Evolutionary conservation across 345 rosid genomes (phyloP).

Genomic region (Arabidopsis suecica): DNA sequence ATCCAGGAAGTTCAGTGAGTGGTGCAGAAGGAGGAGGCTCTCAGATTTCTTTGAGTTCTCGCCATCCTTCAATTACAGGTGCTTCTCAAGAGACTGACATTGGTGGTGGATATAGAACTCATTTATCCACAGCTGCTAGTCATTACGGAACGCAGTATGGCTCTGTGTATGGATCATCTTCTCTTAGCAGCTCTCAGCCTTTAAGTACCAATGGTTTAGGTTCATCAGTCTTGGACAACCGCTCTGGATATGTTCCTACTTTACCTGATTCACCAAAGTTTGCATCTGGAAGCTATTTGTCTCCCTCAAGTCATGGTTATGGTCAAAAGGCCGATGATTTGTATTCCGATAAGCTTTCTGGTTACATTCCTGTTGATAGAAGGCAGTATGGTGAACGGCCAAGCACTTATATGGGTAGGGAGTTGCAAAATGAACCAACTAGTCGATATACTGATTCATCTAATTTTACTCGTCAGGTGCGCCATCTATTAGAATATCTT

Average conservation of each 20-base stretch:
- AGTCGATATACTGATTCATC: slow-evolving; percentile 73
- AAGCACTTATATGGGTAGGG: slow-evolving; percentile 72
- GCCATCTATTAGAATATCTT: neutral
- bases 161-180: slow-evolving; percentile 65
- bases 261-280: slow-evolving; percentile 79
- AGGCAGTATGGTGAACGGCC: slow-evolving; percentile 78
- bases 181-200: slow-evolving; percentile 65
- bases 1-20: slow-evolving; percentile 69
- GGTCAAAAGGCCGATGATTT: slow-evolving; percentile 75
- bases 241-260: slow-evolving; percentile 68
- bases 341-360: slow-evolving; percentile 74
- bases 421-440: slow-evolving; percentile 69
- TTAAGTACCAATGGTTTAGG: slow-evolving; percentile 58
- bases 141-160: slow-evolving; percentile 79
- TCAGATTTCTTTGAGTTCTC: slow-evolving; percentile 65
- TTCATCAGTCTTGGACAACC: slow-evolving; percentile 67
- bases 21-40: slow-evolving; percentile 68
- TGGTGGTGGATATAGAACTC: slow-evolving; percentile 69
- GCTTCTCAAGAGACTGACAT: slow-evolving; percentile 70
- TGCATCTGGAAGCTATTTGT: slow-evolving; percentile 66
- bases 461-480: slow-evolving; percentile 81
- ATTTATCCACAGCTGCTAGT: slow-evolving; percentile 53
- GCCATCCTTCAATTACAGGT: slow-evolving; percentile 65
- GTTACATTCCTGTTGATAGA: slow-evolving; percentile 71
- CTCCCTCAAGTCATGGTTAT: slow-evolving; percentile 73